Conservation (phyloP, 139 green algal genomes). For the Tetraselmis chui region DNA sequence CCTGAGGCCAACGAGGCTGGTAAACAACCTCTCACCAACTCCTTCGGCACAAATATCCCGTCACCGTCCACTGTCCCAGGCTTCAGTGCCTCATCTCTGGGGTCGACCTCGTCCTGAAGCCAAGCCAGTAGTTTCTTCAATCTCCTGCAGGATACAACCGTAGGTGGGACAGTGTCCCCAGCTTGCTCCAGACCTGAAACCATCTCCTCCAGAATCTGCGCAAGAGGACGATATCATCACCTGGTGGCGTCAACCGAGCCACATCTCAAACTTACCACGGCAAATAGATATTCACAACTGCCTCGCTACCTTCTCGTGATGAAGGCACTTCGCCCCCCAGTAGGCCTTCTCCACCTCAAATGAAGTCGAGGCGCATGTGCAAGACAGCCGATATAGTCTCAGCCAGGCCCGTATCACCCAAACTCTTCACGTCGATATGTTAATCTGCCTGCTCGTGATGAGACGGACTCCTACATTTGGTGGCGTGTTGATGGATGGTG, state of each 20-base stretch:
- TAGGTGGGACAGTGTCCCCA: background rate
- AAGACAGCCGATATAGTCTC: background rate
- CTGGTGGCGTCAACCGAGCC: background rate
- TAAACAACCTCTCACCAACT: background rate
- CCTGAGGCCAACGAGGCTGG: background rate
- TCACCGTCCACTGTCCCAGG: background rate
- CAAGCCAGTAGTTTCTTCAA: background rate
- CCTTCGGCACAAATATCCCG: background rate
- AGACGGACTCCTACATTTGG: too few relatives aligned
- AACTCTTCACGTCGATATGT: too few relatives aligned
- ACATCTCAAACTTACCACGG: background rate
- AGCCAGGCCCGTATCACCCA: background rate
- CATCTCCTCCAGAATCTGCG: background rate
- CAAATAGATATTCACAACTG: background rate
- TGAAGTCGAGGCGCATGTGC: too few relatives aligned
- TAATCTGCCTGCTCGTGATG: too few relatives aligned
- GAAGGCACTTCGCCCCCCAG: background rate
- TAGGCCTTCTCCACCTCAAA: background rate
- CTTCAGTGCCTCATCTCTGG: background rate
- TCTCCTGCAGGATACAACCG: background rate
- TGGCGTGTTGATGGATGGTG: too few relatives aligned
- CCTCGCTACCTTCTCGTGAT: background rate
- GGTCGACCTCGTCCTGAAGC: background rate
- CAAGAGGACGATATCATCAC: background rate
- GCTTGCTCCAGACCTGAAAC: background rate